These are phyloP conservation scores for Calvatia gigantea DNA, from an alignment of 768 basidiomycete species.

Conservation along the genomic window DNA sequence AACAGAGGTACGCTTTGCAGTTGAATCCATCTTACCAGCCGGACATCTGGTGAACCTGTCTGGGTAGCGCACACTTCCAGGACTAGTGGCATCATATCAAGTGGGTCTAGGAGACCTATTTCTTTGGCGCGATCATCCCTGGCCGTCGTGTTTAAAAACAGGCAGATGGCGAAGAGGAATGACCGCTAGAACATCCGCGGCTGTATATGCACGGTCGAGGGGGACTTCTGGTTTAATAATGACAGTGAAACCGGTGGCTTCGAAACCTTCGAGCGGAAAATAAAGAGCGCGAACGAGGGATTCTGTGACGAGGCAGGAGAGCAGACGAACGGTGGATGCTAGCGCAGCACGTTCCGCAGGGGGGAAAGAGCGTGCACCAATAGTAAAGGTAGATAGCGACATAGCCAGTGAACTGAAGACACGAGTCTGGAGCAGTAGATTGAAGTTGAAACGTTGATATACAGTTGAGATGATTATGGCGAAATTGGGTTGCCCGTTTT, in stretches of 20 bases:
- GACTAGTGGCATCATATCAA: conserved; percentile 48
- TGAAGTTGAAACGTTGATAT: background rate
- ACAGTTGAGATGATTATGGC: background rate
- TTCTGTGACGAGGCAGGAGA: conserved; percentile 59
- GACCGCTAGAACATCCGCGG: conserved; percentile 41
- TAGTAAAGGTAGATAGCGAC: conserved; percentile 6
- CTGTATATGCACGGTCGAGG: conserved; percentile 22
- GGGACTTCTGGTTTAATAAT: conserved; percentile 30
- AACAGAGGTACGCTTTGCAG: background rate
- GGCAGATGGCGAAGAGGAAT: conserved; percentile 44
- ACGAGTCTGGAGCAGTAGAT: background rate
- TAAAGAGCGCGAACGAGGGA: conserved; percentile 48
- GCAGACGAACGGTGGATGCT: conserved; percentile 43
- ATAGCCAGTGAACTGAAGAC: background rate
- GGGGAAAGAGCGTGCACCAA: conserved; percentile 3
- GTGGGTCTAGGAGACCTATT: conserved; percentile 50
- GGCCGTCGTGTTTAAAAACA: conserved; percentile 36
- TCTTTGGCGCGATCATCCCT: conserved; percentile 28
- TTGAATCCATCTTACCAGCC: background rate
- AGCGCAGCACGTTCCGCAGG: conserved; percentile 43
- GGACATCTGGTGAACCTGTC: background rate
- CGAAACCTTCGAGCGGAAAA: conserved; percentile 31
- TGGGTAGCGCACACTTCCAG: background rate
- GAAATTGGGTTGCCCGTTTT: background rate
- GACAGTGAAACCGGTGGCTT: conserved; percentile 37